A percentile compares a stretch with the other conserved stretches of the same genome.
These are phyloP conservation scores for Phytophthora tubulina DNA, from an alignment of 352 stramenopile genomes.

Conservation along the genomic window DNA sequence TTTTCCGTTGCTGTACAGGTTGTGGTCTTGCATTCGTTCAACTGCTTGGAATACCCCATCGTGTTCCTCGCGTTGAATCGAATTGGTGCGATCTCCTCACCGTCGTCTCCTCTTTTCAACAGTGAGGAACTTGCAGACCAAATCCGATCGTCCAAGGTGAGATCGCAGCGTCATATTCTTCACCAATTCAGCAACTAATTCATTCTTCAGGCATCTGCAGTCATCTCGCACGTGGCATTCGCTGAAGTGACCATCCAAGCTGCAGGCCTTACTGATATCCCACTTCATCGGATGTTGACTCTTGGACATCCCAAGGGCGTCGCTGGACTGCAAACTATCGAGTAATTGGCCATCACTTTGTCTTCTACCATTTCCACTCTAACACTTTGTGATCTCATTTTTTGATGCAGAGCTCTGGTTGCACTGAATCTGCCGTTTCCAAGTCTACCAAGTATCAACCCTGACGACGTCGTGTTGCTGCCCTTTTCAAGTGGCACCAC, in stretches of 20 bases:
- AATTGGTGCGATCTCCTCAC: slow-evolving; percentile 54
- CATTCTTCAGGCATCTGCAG: slow-evolving; percentile 20
- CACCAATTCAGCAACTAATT: background rate
- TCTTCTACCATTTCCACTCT: background rate
- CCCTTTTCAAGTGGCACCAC: slow-evolving; percentile 96
- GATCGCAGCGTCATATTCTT: no score
- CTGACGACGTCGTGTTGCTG: slow-evolving; percentile 46
- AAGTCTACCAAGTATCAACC: slow-evolving; percentile 21
- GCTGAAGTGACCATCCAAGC: slow-evolving; percentile 31
- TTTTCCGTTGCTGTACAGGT: slow-evolving; percentile 28
- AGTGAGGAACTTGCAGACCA: slow-evolving; percentile 49
- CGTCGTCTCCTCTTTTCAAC: slow-evolving; percentile 50
- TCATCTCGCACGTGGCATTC: slow-evolving; percentile 51
- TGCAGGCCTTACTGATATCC: slow-evolving; percentile 19
- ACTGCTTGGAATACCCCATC: slow-evolving; percentile 65
- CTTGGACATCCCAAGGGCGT: slow-evolving; percentile 33
- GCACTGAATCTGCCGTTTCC: slow-evolving; percentile 31
- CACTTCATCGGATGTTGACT: slow-evolving; percentile 31
- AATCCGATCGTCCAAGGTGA: slow-evolving; percentile 45
- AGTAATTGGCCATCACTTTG: slow-evolving; percentile 26
- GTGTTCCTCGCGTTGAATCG: slow-evolving; percentile 57
- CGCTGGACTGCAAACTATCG: slow-evolving; percentile 31
- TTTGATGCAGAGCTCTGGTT: slow-evolving; percentile 38
- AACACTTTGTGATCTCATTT: background rate
- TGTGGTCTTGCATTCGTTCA: slow-evolving; percentile 58